Base-by-base conservation (phyloP, 129 eudicot species). In the Helianthus tuberosus region DNA sequence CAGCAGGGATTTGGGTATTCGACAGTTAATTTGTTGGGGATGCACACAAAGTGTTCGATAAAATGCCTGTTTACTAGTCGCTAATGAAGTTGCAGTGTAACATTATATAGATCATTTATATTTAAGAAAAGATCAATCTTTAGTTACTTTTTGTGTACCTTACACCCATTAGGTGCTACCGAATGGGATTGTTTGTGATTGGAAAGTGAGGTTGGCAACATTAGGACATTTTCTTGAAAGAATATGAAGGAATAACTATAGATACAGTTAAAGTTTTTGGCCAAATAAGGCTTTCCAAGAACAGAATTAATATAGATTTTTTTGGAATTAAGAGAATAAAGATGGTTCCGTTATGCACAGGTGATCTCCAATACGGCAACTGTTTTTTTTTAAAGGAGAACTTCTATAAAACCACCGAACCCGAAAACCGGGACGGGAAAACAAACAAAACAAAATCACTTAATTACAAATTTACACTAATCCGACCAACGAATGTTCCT, bases 1-100 rank as follows among this genome's bases (percentile, higher is more conserved):
- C 23, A 0, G 0, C 23, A 20, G 23, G 23, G 23, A 20, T 20
- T 20, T 20, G 23, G 23, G 23, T 20, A 20, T 20, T 20, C 23
- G 23, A 20, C 23, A 20, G 17, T 20, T 11, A 25, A n/a, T 74
- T 63, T 15, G 6, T 12, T 10, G 1, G 12, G 17, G 16, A 36
- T 60, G 57, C 80, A 46, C 8, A 15, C 55, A 61, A 62, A 66
- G 48, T 70, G 82, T 71, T 78, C 39, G 82, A 78, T 71, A 38
- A 78, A 78, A 51, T 71, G 77, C 82, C 66, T 63, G 12, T 25
- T 52, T 32, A 66, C 47, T 43, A 8, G 6, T 75, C 1, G 38
- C 1, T 63, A 47, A 47, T 38, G 75, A 16, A 71, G 23, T 38
- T 1, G 11, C 12, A 29, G 67, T 13, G 15, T 63, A 32, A n/a